Percentiles rank a stretch among this genome's conserved stretches.
phyloP scores from a whole-genome alignment of 1,284 basidiomycete genomes.

The Stygiomarasmius scandens region DNA sequence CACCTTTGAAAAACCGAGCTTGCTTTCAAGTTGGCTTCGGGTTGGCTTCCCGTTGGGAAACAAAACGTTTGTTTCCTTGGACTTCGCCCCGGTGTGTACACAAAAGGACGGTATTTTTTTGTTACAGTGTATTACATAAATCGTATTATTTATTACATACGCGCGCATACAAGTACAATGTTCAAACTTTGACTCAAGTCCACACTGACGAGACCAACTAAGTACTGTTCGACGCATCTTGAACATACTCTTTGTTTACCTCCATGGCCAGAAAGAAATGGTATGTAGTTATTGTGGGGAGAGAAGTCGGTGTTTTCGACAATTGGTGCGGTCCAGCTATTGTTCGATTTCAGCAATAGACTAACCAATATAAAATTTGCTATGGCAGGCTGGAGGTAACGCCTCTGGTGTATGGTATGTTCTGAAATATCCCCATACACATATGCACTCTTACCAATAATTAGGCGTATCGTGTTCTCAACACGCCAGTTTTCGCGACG shows the following conservation, averaged over 20 bases:
- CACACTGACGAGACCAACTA: too few species aligned
- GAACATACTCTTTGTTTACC: too few species aligned
- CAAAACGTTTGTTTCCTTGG: too few species aligned
- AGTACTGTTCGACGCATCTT: too few species aligned
- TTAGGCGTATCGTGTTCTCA: constrained; percentile 15
- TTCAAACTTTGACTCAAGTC: too few species aligned
- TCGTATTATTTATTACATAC: constrained; percentile 3
- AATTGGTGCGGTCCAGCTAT: constrained; percentile 41
- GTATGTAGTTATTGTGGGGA: constrained; percentile 51
- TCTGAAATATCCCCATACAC: constrained; percentile 30
- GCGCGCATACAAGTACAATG: constrained; percentile 1
- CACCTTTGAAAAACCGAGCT: too few species aligned
- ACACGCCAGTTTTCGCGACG: constrained; percentile 43
- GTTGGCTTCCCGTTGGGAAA: too few species aligned
- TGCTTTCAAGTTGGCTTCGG: too few species aligned
- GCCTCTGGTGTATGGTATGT: constrained; percentile 40
- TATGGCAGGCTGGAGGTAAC: constrained; percentile 45
- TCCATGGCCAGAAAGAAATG: constrained; percentile 29
- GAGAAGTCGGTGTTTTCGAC: constrained; percentile 45
- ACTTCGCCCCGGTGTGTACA: constrained; percentile 7
- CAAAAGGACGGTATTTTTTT: too few species aligned
- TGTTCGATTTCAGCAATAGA: constrained; percentile 12
- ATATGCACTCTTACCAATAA: neutral
- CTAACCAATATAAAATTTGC: constrained; percentile 6
- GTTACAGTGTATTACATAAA: neutral